Evolutionary conservation across 129 eudicot genomes (phyloP).

Genomic region (carrot (Daucus carota)): DNA sequence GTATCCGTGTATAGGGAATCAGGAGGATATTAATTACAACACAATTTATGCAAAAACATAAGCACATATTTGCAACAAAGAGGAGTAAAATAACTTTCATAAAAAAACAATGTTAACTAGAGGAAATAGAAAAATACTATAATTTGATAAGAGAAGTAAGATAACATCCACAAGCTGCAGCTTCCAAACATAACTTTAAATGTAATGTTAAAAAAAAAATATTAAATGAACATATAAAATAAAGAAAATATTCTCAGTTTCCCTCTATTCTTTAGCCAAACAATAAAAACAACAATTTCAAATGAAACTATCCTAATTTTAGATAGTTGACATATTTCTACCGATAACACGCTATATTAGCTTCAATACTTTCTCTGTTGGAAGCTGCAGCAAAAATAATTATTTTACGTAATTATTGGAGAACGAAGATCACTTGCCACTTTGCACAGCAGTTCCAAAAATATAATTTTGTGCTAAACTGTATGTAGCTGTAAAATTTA

Average conservation of each 20-base stretch:
- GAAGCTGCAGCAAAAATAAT: not conserved
- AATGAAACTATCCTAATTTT: not conserved
- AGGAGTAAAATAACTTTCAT: no score
- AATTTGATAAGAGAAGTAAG: not conserved
- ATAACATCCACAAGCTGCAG: not conserved
- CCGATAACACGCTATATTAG: not conserved
- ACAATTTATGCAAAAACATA: not conserved
- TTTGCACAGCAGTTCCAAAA: not conserved
- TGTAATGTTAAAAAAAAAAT: no score
- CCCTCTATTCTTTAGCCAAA: not conserved
- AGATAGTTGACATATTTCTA: not conserved
- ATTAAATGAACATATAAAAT: not conserved
- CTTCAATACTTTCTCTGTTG: not conserved
- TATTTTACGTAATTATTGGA: not conserved
- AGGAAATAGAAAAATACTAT: not conserved
- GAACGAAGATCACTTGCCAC: not conserved
- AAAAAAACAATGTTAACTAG: no score
- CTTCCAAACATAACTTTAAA: not conserved
- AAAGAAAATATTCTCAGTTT: not conserved
- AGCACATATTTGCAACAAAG: not conserved
- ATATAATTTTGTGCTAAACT: not conserved
- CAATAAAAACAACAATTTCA: not conserved
- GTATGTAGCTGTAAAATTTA: not conserved
- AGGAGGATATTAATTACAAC: not conserved
- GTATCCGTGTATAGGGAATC: not conserved